Percentiles rank a stretch among this genome's conserved stretches.
Evolutionary conservation across 257 asterid genomes (phyloP).

Genomic region (Primulina eburnea): DNA sequence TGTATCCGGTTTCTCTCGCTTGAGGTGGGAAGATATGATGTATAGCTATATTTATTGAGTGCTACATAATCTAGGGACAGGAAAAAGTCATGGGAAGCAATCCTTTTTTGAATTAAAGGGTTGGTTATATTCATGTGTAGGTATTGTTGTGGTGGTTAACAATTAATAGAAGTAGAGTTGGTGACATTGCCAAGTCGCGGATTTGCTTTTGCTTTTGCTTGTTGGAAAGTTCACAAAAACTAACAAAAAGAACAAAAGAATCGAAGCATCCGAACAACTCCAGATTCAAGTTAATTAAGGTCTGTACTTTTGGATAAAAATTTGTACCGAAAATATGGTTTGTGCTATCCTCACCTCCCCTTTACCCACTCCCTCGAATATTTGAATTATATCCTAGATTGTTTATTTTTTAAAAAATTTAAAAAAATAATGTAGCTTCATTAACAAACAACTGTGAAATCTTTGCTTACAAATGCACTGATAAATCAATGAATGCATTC

Average conservation of each 20-base stretch:
- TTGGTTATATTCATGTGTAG: slow-evolving; percentile 17
- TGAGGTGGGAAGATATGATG: slow-evolving; percentile 15
- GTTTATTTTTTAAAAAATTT: too few species aligned
- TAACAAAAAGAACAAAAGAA: too few species aligned
- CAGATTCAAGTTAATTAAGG: not conserved
- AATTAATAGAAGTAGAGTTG: not conserved
- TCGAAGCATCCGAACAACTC: not conserved
- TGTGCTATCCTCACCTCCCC: too few species aligned
- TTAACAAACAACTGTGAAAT: too few species aligned
- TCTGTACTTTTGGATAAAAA: too few species aligned
- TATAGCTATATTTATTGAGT: slow-evolving; percentile 29
- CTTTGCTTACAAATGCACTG: too few species aligned
- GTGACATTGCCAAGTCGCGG: not conserved
- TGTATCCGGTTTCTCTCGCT: not conserved
- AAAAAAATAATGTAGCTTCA: too few species aligned
- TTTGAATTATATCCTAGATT: too few species aligned
- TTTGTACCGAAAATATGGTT: too few species aligned
- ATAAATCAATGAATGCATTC: too few species aligned
- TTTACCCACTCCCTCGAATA: too few species aligned
- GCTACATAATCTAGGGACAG: slow-evolving; percentile 26
- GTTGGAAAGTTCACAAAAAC: not conserved
- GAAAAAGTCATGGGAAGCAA: slow-evolving; percentile 5
- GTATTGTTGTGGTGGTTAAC: slow-evolving; percentile 11
- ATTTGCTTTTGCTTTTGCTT: not conserved
- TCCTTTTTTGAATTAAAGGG: slow-evolving; percentile 2